These are phyloP conservation scores for Neurospora africana DNA, from an alignment of 495 filamentous ascomycete genomes.

Conservation along the genomic window DNA sequence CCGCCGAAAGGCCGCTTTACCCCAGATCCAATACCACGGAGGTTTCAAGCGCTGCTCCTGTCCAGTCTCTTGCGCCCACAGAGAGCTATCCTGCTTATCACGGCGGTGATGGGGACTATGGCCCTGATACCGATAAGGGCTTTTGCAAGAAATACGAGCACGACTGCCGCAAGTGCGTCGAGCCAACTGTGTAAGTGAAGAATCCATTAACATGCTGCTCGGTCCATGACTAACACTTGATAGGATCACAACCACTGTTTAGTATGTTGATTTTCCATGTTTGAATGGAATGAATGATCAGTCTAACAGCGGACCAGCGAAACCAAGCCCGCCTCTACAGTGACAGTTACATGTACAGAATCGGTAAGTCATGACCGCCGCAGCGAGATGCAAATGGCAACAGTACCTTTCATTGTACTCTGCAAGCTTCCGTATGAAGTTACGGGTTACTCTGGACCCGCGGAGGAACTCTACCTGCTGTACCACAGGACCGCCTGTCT, in stretches of 20 bases:
- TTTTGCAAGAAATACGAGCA: not conserved
- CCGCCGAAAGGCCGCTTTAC: constrained; percentile 4
- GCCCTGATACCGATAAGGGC: not conserved
- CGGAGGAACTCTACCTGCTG: not conserved
- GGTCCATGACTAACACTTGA: not conserved
- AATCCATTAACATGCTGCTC: not conserved
- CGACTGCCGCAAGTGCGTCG: not conserved
- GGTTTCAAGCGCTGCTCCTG: not conserved
- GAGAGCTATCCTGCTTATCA: not conserved
- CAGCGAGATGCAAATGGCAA: not conserved
- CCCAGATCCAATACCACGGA: constrained; percentile 6
- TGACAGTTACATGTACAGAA: constrained; percentile 2
- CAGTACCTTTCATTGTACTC: not conserved
- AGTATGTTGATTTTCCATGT: not conserved
- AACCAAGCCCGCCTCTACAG: not conserved
- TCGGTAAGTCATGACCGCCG: not conserved
- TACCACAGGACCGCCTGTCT: not conserved
- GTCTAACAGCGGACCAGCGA: not conserved
- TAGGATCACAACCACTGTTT: not conserved
- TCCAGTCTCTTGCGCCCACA: not conserved
- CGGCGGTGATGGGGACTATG: not conserved
- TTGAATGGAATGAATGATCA: not conserved
- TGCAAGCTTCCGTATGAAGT: not conserved
- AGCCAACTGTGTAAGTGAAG: not conserved
- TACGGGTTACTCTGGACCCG: not conserved